Base-by-base conservation (phyloP, 768 basidiomycete species). In the Arthromyces matolae region DNA sequence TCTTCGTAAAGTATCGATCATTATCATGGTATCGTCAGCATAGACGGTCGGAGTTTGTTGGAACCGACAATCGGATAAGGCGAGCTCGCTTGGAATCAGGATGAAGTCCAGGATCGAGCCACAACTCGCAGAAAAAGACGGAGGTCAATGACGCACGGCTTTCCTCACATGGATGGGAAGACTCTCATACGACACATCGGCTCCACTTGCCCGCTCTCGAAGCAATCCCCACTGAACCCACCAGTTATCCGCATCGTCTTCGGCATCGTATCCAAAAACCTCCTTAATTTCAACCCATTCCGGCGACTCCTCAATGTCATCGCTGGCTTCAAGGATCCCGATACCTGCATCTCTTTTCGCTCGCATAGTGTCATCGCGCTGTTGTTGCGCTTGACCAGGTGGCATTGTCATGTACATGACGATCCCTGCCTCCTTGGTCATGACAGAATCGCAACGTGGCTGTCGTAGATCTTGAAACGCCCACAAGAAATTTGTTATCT, bases 171-270 rank as follows among this genome's bases (percentile, higher is more conserved):
- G 34, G n/a, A 46, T 46, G 16, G 45, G 45, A 38, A 37, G 37
- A 27, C 18, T 16, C 27, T 46, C 45, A 23, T 46, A 38, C 28
- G 36, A 38, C 19, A 46, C 27, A 29, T 46, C 45, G 1, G 35
- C 47, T 16, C 60, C 63, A 32, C 52, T 56, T 6, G 70, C 68
- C 22, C 68, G 54, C 56, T 77, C 67, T 36, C 68, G 62, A 44
- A 77, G 62, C 20, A 76, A 49, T 8, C 78, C 78, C 74, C 76
- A 79, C 45, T 73, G 66, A 25, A 75, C 60, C 78, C 80, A 81
- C 80, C 80, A 82, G 47, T 81, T 73, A 46, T 80, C 78, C 7
- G 78, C 80, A 22, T 77, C 76, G 24, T 82, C 79, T 55, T 77
- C 75, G 18, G 78, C 75, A 47, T 79, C 75, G 54, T 81, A 81